Conservation (phyloP, 768 basidiomycete genomes). For the Thelephora ganbajun region DNA sequence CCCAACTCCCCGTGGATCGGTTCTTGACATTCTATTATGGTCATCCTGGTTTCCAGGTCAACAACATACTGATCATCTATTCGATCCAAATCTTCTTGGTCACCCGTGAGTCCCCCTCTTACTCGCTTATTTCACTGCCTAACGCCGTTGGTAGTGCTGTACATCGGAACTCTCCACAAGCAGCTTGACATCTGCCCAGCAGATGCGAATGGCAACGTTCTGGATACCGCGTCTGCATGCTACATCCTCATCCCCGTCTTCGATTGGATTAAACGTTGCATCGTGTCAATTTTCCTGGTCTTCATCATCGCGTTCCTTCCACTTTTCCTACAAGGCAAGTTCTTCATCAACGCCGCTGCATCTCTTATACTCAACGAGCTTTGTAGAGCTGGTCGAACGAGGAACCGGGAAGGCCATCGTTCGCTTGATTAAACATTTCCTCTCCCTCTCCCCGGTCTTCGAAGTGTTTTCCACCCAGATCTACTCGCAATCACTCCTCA, state of each 20-base stretch:
- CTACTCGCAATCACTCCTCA: constrained; percentile 92
- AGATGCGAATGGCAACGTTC: constrained; percentile 66
- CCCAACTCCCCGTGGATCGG: constrained; percentile 93
- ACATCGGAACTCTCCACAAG: constrained; percentile 93
- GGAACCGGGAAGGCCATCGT: constrained; percentile 91
- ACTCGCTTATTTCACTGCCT: background rate
- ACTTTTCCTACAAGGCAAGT: constrained; percentile 84
- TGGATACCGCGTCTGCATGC: constrained; percentile 81
- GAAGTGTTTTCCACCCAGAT: constrained; percentile 99
- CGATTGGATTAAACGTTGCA: constrained; percentile 95
- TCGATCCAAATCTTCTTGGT: constrained; percentile 98
- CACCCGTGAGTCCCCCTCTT: constrained; percentile 44
- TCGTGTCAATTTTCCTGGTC: constrained; percentile 95
- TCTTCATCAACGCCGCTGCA: background rate
- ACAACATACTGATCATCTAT: constrained; percentile 97
- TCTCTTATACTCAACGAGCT: constrained; percentile 1
- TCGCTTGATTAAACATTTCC: constrained; percentile 91
- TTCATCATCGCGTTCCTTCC: constrained; percentile 98
- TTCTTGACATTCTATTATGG: constrained; percentile 99
- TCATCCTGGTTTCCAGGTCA: constrained; percentile 99
- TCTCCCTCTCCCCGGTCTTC: constrained; percentile 93
- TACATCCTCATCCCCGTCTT: constrained; percentile 95
- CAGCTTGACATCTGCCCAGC: constrained; percentile 79
- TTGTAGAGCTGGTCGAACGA: constrained; percentile 81
- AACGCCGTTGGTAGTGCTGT: constrained; percentile 41